These are phyloP conservation scores for Spathaspora passalidarum DNA, from an alignment of 805 yeast species.

Conservation along the genomic window DNA sequence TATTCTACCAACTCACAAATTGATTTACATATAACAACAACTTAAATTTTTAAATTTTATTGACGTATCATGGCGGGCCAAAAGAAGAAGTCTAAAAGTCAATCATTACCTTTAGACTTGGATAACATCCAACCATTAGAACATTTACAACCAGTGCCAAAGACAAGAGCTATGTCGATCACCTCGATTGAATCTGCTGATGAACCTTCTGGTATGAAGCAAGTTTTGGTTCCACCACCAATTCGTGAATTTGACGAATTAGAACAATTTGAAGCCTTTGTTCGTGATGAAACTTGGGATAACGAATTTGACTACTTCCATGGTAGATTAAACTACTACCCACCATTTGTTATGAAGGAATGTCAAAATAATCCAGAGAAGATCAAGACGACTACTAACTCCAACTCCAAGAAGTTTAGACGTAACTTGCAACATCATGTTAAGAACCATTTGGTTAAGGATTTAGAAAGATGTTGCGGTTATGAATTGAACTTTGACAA, in stretches of 20 bases:
- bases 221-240: slow-evolving; percentile 38
- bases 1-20: slow-evolving; percentile 1
- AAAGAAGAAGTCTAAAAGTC: slow-evolving; percentile 26
- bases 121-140: slow-evolving; percentile 37
- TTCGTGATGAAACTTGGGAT: slow-evolving; percentile 74
- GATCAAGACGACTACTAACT: slow-evolving; percentile 68
- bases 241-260: slow-evolving; percentile 58
- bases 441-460: slow-evolving; percentile 65
- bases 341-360: slow-evolving; percentile 69
- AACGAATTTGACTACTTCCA: slow-evolving; percentile 69
- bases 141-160: slow-evolving; percentile 38
- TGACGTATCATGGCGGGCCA: slow-evolving; percentile 8
- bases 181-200: slow-evolving; percentile 38
- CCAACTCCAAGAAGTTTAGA: slow-evolving; percentile 66
- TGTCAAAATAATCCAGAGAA: slow-evolving; percentile 69
- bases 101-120: slow-evolving; percentile 29
- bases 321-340: slow-evolving; percentile 64
- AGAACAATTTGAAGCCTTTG: slow-evolving; percentile 57
- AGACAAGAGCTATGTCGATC: slow-evolving; percentile 36
- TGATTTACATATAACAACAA: slow-evolving; percentile 3
- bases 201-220: slow-evolving; percentile 18
- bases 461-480: slow-evolving; percentile 62
- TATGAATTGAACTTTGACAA: slow-evolving; percentile 50
- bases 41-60: neutral
- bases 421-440: slow-evolving; percentile 75